A percentile compares a stretch with the other conserved stretches of the same genome.
phyloP scores from a whole-genome alignment of 441 rosid genomes.

The Croton setiger region DNA sequence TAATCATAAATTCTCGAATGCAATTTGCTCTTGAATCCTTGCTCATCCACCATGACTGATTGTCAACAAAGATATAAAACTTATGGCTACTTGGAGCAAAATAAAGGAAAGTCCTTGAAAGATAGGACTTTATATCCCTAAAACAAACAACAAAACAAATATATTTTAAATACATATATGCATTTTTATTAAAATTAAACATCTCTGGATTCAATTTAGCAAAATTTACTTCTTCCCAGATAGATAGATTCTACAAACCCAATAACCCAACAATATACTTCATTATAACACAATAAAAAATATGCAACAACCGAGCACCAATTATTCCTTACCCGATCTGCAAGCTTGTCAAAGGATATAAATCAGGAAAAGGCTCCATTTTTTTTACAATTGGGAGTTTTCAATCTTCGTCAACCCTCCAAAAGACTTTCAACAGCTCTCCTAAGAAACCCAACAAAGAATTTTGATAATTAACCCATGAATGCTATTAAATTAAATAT shows the following conservation, averaged over 20 bases:
- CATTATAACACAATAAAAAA: not conserved
- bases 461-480: not conserved
- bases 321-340: slow-evolving; percentile 16
- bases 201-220: too few relatives aligned
- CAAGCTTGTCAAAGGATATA: slow-evolving; percentile 13
- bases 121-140: slow-evolving; percentile 11
- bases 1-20: slow-evolving; percentile 3
- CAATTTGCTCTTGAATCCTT: not conserved
- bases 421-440: not conserved
- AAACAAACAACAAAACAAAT: not conserved
- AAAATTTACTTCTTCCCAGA: too few relatives aligned
- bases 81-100: slow-evolving; percentile 12
- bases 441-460: not conserved
- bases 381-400: not conserved
- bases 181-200: too few relatives aligned
- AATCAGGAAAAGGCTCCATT: slow-evolving; percentile 9
- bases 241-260: not conserved
- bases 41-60: slow-evolving; percentile 13
- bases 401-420: slow-evolving; percentile 3
- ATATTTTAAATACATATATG: not conserved
- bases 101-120: slow-evolving; percentile 7
- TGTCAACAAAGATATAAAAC: slow-evolving; percentile 10
- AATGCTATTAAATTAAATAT: not conserved
- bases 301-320: not conserved
- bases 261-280: not conserved